Base-by-base conservation (phyloP, 495 filamentous ascomycete species). In the Trichocladium antarcticum region DNA sequence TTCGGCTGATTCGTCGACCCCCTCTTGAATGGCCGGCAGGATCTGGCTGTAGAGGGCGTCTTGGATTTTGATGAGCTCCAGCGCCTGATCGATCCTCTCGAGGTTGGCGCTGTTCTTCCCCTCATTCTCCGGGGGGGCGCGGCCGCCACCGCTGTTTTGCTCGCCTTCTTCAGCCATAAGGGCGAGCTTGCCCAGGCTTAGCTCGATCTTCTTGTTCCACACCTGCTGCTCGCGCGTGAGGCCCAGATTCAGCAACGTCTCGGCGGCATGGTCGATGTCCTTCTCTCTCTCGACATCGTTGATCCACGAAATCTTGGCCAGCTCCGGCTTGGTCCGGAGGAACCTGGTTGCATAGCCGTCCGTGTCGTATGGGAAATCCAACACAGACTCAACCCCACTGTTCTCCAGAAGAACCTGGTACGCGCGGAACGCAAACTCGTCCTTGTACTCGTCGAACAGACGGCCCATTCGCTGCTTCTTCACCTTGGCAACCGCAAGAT, bases 141-240 rank as follows among this genome's bases (percentile, higher is more conserved):
- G 58, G 51, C 73, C 62, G 50, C 68, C 44, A 20, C 59, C 42
- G 42, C 59, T 55, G 16, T 45, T 45, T 9, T 57, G 56, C 46
- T 68, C 68, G 8, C 49, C 47, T 69, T 61, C 59, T 34, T 73
- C 80, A 24, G 84, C 84, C 49, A 96, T 61, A 49, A 82, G 73
- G 12, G 85, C 76, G 8, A 98, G 69, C 64, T 94, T 95, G 10
- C 84, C 80, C 17, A 97, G 72, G 38, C 86, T 89, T n/a, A 95
- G 69, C 61, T 95, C 80, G 31, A 93, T 83, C 61, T 92, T 92
- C 63, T 90, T 87, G 63, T 75, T 84, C 89, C 89, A 95, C 9
- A 90, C 61, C 42, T 87, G 80, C 37, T 76, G 74, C 58, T 95
- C 86, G 37, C 75, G 74, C 22, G 70, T 66, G 29, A 79, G 64